Evolutionary conservation across 805 yeast genomes (phyloP).

Genomic region (Yarrowia sp.): DNA sequence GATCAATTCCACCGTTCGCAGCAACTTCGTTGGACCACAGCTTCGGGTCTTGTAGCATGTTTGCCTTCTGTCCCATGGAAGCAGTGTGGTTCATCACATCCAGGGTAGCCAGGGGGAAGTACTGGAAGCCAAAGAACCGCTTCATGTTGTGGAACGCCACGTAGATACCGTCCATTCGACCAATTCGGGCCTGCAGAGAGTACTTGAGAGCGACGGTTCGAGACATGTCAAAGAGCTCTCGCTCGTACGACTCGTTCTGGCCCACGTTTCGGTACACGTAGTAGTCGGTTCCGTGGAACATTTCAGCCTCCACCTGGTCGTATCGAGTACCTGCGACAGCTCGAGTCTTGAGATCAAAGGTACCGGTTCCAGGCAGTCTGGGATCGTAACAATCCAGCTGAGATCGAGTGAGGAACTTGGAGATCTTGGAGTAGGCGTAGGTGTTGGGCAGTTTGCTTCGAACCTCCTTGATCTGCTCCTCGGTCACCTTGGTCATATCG

Average conservation of each 20-base stretch:
- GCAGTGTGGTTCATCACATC: conserved; percentile 64
- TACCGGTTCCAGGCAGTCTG: conserved; percentile 85
- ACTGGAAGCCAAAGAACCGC: conserved; percentile 87
- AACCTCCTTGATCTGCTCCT: conserved; percentile 17
- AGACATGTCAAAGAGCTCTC: conserved; percentile 78
- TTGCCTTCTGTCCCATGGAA: background rate
- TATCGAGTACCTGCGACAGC: conserved; percentile 87
- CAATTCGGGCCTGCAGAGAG: conserved; percentile 89
- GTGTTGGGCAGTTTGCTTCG: conserved; percentile 43
- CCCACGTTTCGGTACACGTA: conserved; percentile 70
- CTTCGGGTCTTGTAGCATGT: conserved; percentile 14
- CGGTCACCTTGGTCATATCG: conserved; percentile 32
- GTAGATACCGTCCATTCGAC: conserved; percentile 96
- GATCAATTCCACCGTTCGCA: background rate
- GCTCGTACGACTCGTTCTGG: conserved; percentile 75
- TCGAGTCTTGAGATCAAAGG: conserved; percentile 89
- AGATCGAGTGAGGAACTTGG: conserved; percentile 80
- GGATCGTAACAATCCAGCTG: conserved; percentile 85
- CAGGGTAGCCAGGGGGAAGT: conserved; percentile 74
- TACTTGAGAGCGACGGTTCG: conserved; percentile 82
- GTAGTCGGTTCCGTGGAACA: conserved; percentile 70
- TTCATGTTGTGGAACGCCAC: conserved; percentile 87
- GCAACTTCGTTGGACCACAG: conserved; percentile 2
- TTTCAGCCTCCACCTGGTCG: conserved; percentile 53
- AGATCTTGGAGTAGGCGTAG: conserved; percentile 79